Conservation (phyloP, 106 monocot genomes). For the Dioscorea alata region DNA sequence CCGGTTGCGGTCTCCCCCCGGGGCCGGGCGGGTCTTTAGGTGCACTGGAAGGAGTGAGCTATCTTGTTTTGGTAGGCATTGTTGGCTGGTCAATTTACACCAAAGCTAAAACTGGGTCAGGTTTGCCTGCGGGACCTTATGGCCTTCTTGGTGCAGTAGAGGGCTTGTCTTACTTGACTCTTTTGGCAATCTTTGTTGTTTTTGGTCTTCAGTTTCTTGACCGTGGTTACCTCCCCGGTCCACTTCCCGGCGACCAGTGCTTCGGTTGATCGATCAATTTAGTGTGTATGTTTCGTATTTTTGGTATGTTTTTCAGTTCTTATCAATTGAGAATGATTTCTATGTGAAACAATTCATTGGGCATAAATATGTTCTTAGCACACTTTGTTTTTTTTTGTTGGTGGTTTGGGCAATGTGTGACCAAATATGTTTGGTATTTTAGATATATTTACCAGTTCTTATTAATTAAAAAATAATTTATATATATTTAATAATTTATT, state of each 20-base stretch:
- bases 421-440: too few species aligned
- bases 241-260: slow-evolving; percentile 79
- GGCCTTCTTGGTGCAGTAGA: slow-evolving; percentile 86
- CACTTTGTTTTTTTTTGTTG: too few species aligned
- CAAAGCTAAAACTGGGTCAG: slow-evolving; percentile 65
- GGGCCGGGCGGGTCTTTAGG: slow-evolving; percentile 62
- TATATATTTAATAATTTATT: too few species aligned
- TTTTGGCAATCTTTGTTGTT: slow-evolving; percentile 49
- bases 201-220: slow-evolving; percentile 76
- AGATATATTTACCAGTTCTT: too few species aligned
- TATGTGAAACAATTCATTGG: too few species aligned
- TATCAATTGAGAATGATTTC: background rate
- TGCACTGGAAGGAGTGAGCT: slow-evolving; percentile 81
- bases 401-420: too few species aligned
- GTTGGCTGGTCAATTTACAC: slow-evolving; percentile 76
- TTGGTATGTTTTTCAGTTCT: background rate
- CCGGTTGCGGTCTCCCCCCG: slow-evolving; percentile 88
- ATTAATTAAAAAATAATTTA: too few species aligned
- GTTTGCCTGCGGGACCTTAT: slow-evolving; percentile 66
- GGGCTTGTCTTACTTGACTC: slow-evolving; percentile 64
- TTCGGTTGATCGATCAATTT: slow-evolving; percentile 43
- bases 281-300: background rate
- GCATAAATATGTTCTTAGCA: too few species aligned
- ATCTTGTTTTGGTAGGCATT: slow-evolving; percentile 62
- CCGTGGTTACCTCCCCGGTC: slow-evolving; percentile 65